A percentile compares a stretch with the other conserved stretches of the same genome.
phyloP scores from a whole-genome alignment of 129 eudicot species.

The Centrapalus pauciflorus region DNA sequence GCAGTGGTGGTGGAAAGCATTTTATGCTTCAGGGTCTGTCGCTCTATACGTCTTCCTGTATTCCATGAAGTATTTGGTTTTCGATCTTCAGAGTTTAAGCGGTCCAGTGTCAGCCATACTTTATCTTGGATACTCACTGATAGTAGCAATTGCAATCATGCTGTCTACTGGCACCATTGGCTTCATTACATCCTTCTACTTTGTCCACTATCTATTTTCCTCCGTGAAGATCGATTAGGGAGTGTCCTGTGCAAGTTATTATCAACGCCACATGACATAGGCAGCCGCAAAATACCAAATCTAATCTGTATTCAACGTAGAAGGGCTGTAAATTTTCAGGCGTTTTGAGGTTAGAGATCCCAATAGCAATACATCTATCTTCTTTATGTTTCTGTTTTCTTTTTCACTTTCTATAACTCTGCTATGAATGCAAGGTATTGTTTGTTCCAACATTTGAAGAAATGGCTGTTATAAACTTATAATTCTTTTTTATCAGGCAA shows the following conservation, averaged over 20 bases:
- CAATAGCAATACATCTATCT: conserved; percentile 2
- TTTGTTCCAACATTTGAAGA: conserved; percentile 23
- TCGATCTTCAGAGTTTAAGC: conserved; percentile 63
- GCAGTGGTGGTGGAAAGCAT: conserved; percentile 91
- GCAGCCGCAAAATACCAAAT: not conserved
- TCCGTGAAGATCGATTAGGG: conserved; percentile 29
- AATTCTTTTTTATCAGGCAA: not conserved
- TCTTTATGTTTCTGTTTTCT: conserved; percentile 4
- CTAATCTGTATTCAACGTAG: conserved; percentile 12
- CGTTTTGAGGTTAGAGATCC: conserved; percentile 22
- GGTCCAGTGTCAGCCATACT: conserved; percentile 57
- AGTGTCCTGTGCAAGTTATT: not conserved
- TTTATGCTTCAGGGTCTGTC: conserved; percentile 64
- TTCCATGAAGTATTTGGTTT: conserved; percentile 58
- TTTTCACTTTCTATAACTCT: conserved; percentile 9
- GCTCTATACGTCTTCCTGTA: conserved; percentile 55
- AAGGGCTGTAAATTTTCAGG: conserved; percentile 19
- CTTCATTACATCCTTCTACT: conserved; percentile 29
- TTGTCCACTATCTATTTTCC: conserved; percentile 32
- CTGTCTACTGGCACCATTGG: conserved; percentile 32
- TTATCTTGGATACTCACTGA: conserved; percentile 53
- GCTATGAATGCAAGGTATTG: conserved; percentile 12
- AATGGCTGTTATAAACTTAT: conserved; percentile 14
- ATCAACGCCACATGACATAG: not conserved
- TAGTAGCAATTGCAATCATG: conserved; percentile 26